Base-by-base conservation (phyloP, 805 yeast species). In the Isabelozyma rhagii region DNA sequence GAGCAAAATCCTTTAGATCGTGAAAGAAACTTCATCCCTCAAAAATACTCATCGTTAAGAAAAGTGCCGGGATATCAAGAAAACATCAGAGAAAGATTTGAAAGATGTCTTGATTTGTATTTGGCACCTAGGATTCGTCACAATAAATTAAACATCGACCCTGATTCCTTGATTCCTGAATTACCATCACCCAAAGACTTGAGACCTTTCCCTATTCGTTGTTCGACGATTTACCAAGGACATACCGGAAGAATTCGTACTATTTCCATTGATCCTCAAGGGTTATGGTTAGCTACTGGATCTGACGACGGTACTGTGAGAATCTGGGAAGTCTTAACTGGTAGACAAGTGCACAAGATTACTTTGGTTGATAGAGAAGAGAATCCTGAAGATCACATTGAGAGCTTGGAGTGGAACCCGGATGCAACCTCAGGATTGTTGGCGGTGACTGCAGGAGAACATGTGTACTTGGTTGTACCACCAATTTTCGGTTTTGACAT, bases 221-320 rank as follows among this genome's bases (percentile, higher is more conserved):
- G 94, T 57, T 87, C 97, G 3, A 91, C 96, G 4, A 70, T 83
- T 1, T 93, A 82, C 66, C 78, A 78, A 52, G 99, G 99, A 29
- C 99, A 93, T 66, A 71, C 72, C 41, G 96, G 86, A 42, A 85
- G 85, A 60, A 84, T 94, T 45, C 84, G 99, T 67, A 78, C 93
- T 2, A 63, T 94, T 28, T 82, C 92, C 8, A 80, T 93, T 44
- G 96, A 93, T 64, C 96, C 97, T 46, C 77, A 84, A 31, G 99
- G 99, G 4, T 77, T 87, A 59, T 94, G 97, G 94, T 75, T 94
- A 49, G 99, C 99, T 17, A 94, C 99, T 3, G 99, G 97, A 51
- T 88, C 96, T 15, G 98, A 94, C 66, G 99, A 94, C 66, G 98
- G 98, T 48, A 81, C 92, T 14, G 92, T 94, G 6, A 81, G 97